Evolutionary conservation across 192 early-diverging fungal genomes (phyloP).

Genomic region (Backusella mclennaniae): DNA sequence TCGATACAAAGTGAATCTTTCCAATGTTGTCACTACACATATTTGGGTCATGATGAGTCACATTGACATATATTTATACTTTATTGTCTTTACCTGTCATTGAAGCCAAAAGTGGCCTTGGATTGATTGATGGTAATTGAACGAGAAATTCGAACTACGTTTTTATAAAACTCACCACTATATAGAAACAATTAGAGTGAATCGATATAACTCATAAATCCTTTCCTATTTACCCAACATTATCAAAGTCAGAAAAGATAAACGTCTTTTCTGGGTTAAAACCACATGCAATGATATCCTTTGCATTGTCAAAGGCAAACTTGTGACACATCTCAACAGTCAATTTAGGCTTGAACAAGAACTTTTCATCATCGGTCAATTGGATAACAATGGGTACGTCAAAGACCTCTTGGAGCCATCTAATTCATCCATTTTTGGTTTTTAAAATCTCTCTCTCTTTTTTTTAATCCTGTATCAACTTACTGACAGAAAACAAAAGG

Average conservation of each 20-base stretch:
- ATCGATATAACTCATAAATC: not conserved
- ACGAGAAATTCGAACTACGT: slow-evolving; percentile 85
- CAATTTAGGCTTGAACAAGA: slow-evolving; percentile 88
- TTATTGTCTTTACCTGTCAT: slow-evolving; percentile 51
- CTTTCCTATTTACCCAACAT: slow-evolving; percentile 68
- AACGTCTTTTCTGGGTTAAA: slow-evolving; percentile 96
- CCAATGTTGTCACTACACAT: slow-evolving; percentile 76
- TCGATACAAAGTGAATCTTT: slow-evolving; percentile 89
- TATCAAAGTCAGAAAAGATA: slow-evolving; percentile 92
- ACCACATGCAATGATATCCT: slow-evolving; percentile 92
- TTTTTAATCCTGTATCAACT: not conserved
- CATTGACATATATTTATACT: not conserved
- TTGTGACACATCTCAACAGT: slow-evolving; percentile 78
- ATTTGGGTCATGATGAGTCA: not conserved
- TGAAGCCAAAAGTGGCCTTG: slow-evolving; percentile 90
- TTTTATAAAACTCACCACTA: slow-evolving; percentile 92
- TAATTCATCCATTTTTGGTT: slow-evolving; percentile 12
- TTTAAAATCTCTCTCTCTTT: not conserved
- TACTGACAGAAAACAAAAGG: slow-evolving; percentile 97
- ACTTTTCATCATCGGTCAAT: slow-evolving; percentile 99
- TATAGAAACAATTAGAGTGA: not conserved
- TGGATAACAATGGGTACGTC: slow-evolving; percentile 94
- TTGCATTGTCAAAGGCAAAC: slow-evolving; percentile 79
- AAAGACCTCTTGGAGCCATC: slow-evolving; percentile 96
- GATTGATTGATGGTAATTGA: slow-evolving; percentile 82